Evolutionary conservation across 345 rosid species (phyloP).

Genomic region (Boechera retrofracta): DNA sequence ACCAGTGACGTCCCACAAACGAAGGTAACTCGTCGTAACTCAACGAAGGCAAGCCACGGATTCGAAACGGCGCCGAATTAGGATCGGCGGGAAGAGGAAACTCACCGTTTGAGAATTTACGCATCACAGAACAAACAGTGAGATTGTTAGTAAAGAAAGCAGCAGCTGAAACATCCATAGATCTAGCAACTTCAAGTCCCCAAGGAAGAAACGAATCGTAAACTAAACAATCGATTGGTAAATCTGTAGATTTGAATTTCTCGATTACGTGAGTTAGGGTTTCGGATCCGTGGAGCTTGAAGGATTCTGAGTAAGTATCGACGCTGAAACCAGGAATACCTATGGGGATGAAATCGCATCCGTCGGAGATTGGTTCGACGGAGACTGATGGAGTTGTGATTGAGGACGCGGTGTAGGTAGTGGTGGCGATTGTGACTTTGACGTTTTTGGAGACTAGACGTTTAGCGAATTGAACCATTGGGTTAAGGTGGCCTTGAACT

Average conservation of each 20-base stretch:
- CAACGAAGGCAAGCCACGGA: slow-evolving; percentile 64
- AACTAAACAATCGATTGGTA: slow-evolving; percentile 57
- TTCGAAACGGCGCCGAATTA: slow-evolving; percentile 42
- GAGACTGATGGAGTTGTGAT: slow-evolving; percentile 47
- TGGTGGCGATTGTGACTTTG: slow-evolving; percentile 71
- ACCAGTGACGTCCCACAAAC: slow-evolving; percentile 51
- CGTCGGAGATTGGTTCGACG: slow-evolving; percentile 77
- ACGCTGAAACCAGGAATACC: slow-evolving; percentile 48
- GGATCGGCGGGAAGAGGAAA: slow-evolving; percentile 53
- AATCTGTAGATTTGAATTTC: slow-evolving; percentile 45
- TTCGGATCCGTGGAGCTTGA: slow-evolving; percentile 54
- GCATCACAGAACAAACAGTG: slow-evolving; percentile 53
- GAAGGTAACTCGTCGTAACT: slow-evolving; percentile 59
- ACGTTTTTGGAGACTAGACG: slow-evolving; percentile 70
- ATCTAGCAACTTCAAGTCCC: slow-evolving; percentile 78
- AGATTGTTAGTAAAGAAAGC: slow-evolving; percentile 76
- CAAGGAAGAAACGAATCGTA: slow-evolving; percentile 79
- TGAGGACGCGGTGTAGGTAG: slow-evolving; percentile 60
- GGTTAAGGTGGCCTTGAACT: slow-evolving; percentile 86
- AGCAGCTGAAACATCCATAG: slow-evolving; percentile 54
- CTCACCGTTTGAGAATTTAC: slow-evolving; percentile 49
- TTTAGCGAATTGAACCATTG: slow-evolving; percentile 75
- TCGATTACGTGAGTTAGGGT: slow-evolving; percentile 56
- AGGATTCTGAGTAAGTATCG: slow-evolving; percentile 50
- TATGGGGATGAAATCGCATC: slow-evolving; percentile 63